These are phyloP conservation scores for Cladosporium sp. DNA, from an alignment of 2,329 filamentous ascomycete species.

Conservation along the genomic window DNA sequence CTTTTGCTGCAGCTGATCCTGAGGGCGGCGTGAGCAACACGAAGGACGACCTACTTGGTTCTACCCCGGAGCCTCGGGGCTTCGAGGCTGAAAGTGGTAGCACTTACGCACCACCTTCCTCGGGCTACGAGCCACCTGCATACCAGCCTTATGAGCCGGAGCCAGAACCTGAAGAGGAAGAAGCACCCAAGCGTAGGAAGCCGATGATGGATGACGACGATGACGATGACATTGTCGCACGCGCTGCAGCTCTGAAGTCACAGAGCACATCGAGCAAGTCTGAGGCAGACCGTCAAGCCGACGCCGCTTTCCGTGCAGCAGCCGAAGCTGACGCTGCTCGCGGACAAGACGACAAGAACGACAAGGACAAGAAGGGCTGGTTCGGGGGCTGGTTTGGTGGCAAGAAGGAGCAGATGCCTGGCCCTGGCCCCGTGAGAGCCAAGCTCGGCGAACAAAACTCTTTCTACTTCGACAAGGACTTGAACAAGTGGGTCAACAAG, in stretches of 20 bases:
- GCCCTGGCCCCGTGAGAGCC: slow-evolving; percentile 73
- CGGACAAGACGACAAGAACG: slow-evolving; percentile 52
- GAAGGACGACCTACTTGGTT: neutral
- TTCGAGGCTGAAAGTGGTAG: slow-evolving; percentile 18
- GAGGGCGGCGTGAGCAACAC: slow-evolving; percentile 13
- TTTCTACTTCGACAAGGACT: slow-evolving; percentile 92
- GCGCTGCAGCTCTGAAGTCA: slow-evolving; percentile 53
- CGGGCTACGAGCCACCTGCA: slow-evolving; percentile 50
- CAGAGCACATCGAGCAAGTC: slow-evolving; percentile 24
- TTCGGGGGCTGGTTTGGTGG: slow-evolving; percentile 79
- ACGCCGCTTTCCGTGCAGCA: slow-evolving; percentile 81
- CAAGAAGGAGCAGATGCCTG: slow-evolving; percentile 63
- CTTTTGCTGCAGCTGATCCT: neutral
- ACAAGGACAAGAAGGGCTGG: slow-evolving; percentile 62
- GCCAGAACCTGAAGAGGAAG: slow-evolving; percentile 52
- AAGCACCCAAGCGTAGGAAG: slow-evolving; percentile 61
- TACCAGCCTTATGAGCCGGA: slow-evolving; percentile 57
- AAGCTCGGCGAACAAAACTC: slow-evolving; percentile 92
- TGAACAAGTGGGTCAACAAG: slow-evolving; percentile 98
- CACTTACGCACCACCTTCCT: slow-evolving; percentile 59
- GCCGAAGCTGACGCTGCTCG: slow-evolving; percentile 72
- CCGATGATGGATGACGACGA: slow-evolving; percentile 81
- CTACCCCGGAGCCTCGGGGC: neutral
- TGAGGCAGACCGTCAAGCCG: slow-evolving; percentile 69
- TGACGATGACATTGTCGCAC: slow-evolving; percentile 54